Evolutionary conservation across 139 green algal genomes (phyloP), one percentile per base, ranked within the genome.

Genomic region (Chlamydomonas incerta): DNA sequence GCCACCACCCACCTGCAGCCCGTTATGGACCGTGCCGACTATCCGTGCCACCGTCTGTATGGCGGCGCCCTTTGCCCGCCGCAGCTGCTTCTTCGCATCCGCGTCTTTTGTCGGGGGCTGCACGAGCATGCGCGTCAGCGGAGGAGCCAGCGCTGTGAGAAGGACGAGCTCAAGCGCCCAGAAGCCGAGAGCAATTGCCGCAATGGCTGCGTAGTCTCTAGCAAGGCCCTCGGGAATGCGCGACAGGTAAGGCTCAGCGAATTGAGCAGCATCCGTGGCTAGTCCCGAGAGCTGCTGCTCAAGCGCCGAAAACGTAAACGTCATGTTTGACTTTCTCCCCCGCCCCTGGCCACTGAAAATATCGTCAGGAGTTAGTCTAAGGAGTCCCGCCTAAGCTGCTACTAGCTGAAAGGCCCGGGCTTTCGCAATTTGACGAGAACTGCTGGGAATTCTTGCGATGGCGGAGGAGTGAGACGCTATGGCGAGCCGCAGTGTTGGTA

Each of bases 21-120:
- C 63, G 55, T 86, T 79, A 35, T 86, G 80, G 29, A 86, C n/a
- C 9, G 52, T 31, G 34, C 67, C 80, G 2, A 86, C 55, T 1
- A 86, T 26, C 13, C 80, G 80, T 10, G 80, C 68, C 57, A 86
- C 52, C 0, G 68, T 34, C 37, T 80, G 80, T 4, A 52, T 72
- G 10, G 80, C 80, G 10, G 52, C 23, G 28, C 67, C 80, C 18
- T 28, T 47, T 0, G 68, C 80, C 55, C 71, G 71, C 67, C 24
- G 23, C n/a, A 52, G 41, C 77, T 83, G 76, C 74, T 24, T 37
- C 58, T 82, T 82, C 3, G 35, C 57, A 28, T 82, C 58, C 1
- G 10, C 55, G 6, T 10, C 55, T 10, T 63, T 60, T 71, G 29
- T 13, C 35, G 35, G 24, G 23, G 34, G 3, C 21, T 60, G 34